Evolutionary conservation across 1,284 basidiomycete genomes (phyloP).

Genomic region (Xerocomus minutiporus): DNA sequence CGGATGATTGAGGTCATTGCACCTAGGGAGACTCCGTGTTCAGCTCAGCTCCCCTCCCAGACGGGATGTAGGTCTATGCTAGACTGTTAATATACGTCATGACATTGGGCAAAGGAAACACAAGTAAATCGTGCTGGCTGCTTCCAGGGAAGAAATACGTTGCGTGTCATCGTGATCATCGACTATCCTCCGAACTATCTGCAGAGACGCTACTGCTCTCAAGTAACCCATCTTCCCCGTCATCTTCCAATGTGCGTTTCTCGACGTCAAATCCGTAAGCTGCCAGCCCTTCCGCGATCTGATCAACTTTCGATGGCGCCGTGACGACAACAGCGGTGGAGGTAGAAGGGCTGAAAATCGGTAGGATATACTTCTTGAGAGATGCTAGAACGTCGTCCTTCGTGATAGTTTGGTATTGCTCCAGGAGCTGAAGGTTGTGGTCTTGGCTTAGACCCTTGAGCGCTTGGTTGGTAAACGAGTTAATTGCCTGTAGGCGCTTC

Average conservation of each 20-base stretch:
- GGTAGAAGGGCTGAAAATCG: conserved; percentile 76
- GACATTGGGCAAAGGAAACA: conserved; percentile 1
- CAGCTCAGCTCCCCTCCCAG: background rate
- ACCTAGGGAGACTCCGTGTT: conserved; percentile 15
- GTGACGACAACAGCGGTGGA: conserved; percentile 83
- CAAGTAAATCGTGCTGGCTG: background rate
- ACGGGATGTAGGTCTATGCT: background rate
- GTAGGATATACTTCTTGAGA: conserved; percentile 77
- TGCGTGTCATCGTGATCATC: conserved; percentile 5
- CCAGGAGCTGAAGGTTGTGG: conserved; percentile 70
- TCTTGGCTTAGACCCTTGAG: conserved; percentile 76
- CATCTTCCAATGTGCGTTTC: conserved; percentile 65
- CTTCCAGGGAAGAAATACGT: background rate
- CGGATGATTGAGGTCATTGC: conserved; percentile 60
- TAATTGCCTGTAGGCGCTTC: conserved; percentile 51
- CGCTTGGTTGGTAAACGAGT: conserved; percentile 83
- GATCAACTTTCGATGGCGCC: conserved; percentile 74
- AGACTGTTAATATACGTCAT: conserved; percentile 1
- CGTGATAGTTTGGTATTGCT: conserved; percentile 75
- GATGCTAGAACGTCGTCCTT: conserved; percentile 70
- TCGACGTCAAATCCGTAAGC: conserved; percentile 77
- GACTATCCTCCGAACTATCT: conserved; percentile 17
- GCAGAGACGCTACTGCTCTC: conserved; percentile 34
- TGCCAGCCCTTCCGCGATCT: conserved; percentile 64
- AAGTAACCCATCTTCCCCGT: conserved; percentile 42